Conservation (phyloP, 345 rosid species). For the Clausena lansium region DNA sequence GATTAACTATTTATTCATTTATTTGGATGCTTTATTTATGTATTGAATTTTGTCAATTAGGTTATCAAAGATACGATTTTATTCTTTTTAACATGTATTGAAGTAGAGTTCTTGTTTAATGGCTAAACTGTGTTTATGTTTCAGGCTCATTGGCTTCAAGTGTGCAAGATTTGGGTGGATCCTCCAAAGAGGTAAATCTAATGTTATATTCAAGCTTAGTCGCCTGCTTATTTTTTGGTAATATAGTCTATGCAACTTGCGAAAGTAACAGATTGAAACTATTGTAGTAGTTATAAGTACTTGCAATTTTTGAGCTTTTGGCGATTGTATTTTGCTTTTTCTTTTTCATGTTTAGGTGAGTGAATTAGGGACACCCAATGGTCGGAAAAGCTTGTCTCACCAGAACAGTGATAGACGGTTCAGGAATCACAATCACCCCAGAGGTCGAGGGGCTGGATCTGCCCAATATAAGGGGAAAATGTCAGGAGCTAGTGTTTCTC, state of each 20-base stretch:
- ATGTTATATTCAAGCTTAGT: neutral
- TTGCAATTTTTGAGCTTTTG: neutral
- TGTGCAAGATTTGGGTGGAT: conserved; percentile 44
- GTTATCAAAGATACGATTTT: neutral
- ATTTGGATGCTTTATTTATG: neutral
- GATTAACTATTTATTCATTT: neutral
- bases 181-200: conserved; percentile 54
- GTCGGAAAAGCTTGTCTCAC: conserved; percentile 32
- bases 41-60: neutral
- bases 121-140: neutral
- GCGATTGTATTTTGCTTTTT: neutral
- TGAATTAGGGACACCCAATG: conserved; percentile 36
- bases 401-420: conserved; percentile 22
- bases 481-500: conserved; percentile 33
- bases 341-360: conserved; percentile 50
- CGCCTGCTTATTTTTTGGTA: neutral
- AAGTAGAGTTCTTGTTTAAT: conserved; percentile 2
- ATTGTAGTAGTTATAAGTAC: too few relatives aligned
- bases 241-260: neutral
- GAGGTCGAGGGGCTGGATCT: conserved; percentile 32
- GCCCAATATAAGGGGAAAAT: conserved; percentile 52
- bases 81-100: neutral
- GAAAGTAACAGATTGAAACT: neutral
- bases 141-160: conserved; percentile 45
- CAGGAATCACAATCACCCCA: conserved; percentile 21